Evolutionary conservation across 805 yeast genomes (phyloP).

Genomic region (Yamadazyma ubonensis): DNA sequence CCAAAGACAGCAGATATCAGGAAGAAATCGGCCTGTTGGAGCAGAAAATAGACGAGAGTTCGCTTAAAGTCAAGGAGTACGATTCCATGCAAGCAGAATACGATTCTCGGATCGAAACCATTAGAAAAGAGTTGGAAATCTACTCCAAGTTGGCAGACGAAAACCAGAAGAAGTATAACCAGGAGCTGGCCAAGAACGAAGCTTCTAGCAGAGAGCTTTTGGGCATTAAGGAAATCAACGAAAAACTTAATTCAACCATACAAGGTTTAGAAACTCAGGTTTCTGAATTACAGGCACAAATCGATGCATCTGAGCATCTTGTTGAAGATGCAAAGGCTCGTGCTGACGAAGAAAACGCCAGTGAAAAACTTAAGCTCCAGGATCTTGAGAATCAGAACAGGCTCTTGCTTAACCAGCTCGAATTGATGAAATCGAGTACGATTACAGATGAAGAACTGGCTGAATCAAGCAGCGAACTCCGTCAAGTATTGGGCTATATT

Average conservation of each 20-base stretch:
- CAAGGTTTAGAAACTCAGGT: background rate
- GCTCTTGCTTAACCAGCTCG: constrained; percentile 67
- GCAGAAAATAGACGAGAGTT: constrained; percentile 21
- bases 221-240: constrained; percentile 19
- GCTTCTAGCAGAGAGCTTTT: constrained; percentile 40
- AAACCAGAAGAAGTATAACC: constrained; percentile 54
- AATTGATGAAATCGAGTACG: constrained; percentile 23
- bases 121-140: constrained; percentile 30
- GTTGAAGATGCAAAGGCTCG: constrained; percentile 22
- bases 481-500: constrained; percentile 57
- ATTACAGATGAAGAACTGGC: constrained; percentile 6
- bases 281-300: constrained; percentile 12
- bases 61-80: constrained; percentile 32
- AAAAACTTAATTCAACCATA: constrained; percentile 16
- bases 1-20: constrained; percentile 18
- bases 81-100: constrained; percentile 33
- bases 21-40: constrained; percentile 29
- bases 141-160: constrained; percentile 49
- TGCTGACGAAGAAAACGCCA: constrained; percentile 37
- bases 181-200: constrained; percentile 55
- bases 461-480: constrained; percentile 23
- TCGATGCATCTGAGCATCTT: constrained; percentile 19
- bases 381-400: constrained; percentile 69
- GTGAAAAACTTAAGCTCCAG: constrained; percentile 44
- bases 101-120: constrained; percentile 27